phyloP scores from a whole-genome alignment of 2,329 filamentous ascomycete species.

The Fusarium agapanthi region DNA sequence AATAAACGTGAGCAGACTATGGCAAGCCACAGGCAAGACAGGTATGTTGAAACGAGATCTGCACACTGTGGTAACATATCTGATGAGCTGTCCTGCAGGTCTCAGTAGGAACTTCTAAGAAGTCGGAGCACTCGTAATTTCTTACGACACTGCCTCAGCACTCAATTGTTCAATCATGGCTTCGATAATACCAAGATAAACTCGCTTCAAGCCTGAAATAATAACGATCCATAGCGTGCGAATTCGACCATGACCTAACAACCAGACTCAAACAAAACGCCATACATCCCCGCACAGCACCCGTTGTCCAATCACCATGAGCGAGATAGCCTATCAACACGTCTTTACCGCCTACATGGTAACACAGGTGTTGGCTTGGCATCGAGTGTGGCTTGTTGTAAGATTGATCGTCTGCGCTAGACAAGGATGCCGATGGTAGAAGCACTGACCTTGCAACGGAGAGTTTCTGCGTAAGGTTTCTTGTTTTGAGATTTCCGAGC shows the following conservation, averaged over 20 bases:
- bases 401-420: background rate
- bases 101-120: background rate
- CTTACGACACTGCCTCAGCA: no score
- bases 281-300: background rate
- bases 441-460: background rate
- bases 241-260: background rate
- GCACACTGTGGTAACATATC: background rate
- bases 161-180: no score
- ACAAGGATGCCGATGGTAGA: background rate
- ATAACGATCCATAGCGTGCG: background rate
- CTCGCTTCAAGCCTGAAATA: background rate
- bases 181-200: background rate
- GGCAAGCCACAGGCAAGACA: background rate
- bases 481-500: background rate
- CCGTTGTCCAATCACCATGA: background rate
- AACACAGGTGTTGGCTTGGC: background rate
- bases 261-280: background rate
- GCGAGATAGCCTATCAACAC: background rate
- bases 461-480: background rate
- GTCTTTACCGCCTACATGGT: background rate
- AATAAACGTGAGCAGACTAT: background rate
- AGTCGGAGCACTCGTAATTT: no score
- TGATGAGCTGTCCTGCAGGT: background rate
- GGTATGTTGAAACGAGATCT: background rate
- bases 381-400: background rate